Base-by-base conservation (phyloP, 371 early-diverging fungal species). In the Smittium mucronatum region DNA sequence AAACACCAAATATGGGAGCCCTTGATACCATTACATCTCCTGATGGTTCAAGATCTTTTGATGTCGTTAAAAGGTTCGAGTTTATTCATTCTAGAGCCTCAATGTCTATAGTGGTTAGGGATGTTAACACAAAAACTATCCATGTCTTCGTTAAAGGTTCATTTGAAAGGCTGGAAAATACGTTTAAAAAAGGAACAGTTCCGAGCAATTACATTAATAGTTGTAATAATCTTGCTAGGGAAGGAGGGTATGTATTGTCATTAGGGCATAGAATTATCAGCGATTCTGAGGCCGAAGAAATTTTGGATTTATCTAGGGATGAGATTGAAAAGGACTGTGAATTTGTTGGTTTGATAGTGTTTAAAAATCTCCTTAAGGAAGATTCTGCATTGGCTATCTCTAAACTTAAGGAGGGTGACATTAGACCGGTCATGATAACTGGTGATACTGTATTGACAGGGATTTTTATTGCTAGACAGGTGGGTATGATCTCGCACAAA, bases 401-500 rank as follows among this genome's bases (percentile, higher is more conserved):
- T 2, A 84, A 85, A 68, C 85, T 96, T 36, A 85, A 86, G 60
- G 75, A 76, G 1, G 93, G 92, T 0, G 87, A 85, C 64, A 86
- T 88, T 26, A 85, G 91, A 47, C 77, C 80, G 26, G 86, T 93
- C 2, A 97, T 97, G 91, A 89, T 92, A 70, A 95, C 97, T 1
- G 97, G 97, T 60, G 97, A 96, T 76, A 88, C 88, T 57, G 87
- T 91, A 5, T 79, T 90, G 68, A 96, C 97, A 5, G 94, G 91
- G 34, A 83, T 92, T 34, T 90, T 85, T 72, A 88, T 95, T 71
- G 94, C 89, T 30, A 88, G 84, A 60, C 80, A 87, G 70, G 86
- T 87, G 75, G 89, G 88, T 26, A 87, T 95, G 83, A 83, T 93
- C 35, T 78, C 67, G 15, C 65, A 75, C 25, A 71, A 76, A 11